Evolutionary conservation across 148 eudicot species (phyloP).

Genomic region (Pharnaceum exiguum): DNA sequence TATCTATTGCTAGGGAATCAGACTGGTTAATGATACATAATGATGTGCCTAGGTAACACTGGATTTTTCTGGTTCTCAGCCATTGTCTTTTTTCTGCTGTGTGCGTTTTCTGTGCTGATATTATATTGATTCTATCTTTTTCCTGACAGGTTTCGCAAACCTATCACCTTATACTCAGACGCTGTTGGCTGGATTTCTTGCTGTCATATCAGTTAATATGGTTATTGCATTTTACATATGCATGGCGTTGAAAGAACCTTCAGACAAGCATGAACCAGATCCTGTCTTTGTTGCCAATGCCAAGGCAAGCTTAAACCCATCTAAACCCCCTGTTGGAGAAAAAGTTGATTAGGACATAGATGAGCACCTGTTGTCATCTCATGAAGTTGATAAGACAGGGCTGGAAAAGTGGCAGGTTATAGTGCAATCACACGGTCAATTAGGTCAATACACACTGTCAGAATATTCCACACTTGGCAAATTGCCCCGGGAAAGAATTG

Average conservation of each 20-base stretch:
- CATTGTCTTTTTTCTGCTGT: neutral
- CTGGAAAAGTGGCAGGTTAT: neutral
- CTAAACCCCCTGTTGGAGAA: slow-evolving; percentile 26
- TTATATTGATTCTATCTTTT: neutral
- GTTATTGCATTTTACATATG: slow-evolving; percentile 68
- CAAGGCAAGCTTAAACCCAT: slow-evolving; percentile 53
- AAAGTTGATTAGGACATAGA: slow-evolving; percentile 21
- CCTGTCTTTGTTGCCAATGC: slow-evolving; percentile 65
- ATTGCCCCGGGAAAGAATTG: neutral
- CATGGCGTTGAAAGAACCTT: slow-evolving; percentile 80
- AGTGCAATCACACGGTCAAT: neutral
- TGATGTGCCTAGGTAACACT: too few relatives aligned
- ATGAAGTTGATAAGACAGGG: neutral
- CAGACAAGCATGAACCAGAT: slow-evolving; percentile 80
- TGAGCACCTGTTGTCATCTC: neutral
- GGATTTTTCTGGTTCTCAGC: too few relatives aligned
- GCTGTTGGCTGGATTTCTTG: slow-evolving; percentile 73
- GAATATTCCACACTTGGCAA: neutral
- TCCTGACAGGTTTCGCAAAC: slow-evolving; percentile 45
- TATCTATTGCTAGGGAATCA: too few relatives aligned
- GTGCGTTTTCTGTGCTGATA: neutral
- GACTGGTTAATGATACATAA: too few relatives aligned
- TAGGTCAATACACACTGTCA: slow-evolving; percentile 16
- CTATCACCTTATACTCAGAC: slow-evolving; percentile 60
- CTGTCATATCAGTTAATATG: slow-evolving; percentile 79